phyloP scores from a whole-genome alignment of 2,329 filamentous ascomycete species.

The Tolypocladium endophyticum region DNA sequence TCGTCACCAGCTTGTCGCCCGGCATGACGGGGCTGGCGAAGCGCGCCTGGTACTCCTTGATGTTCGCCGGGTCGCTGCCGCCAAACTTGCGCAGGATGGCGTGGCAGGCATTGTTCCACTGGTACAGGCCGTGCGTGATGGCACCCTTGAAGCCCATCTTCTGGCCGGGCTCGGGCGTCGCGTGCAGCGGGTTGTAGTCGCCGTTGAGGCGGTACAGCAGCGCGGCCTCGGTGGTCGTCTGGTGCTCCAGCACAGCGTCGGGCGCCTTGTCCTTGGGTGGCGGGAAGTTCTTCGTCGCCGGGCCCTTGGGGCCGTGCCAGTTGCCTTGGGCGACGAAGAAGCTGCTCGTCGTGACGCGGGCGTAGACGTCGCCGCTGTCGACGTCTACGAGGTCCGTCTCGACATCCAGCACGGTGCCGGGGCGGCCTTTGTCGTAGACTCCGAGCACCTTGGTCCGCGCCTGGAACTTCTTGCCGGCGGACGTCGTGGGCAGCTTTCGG shows the following conservation, averaged over 20 bases:
- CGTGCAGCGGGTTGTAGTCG: conserved; percentile 90
- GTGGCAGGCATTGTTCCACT: conserved; percentile 72
- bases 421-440: conserved; percentile 83
- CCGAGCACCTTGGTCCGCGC: conserved; percentile 67
- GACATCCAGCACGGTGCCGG: conserved; percentile 71
- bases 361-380: conserved; percentile 58
- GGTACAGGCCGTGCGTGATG: conserved; percentile 84
- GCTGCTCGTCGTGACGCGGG: conserved; percentile 54
- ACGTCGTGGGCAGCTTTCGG: conserved; percentile 63
- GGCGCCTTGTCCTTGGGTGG: conserved; percentile 66
- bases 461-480: conserved; percentile 64
- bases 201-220: conserved; percentile 78
- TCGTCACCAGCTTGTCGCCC: conserved; percentile 69
- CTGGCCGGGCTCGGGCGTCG: conserved; percentile 70
- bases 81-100: conserved; percentile 64
- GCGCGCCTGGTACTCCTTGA: conserved; percentile 80
- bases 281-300: conserved; percentile 66
- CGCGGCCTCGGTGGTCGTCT: conserved; percentile 62
- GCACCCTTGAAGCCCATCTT: conserved; percentile 87
- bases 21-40: conserved; percentile 80
- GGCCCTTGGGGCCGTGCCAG: conserved; percentile 88
- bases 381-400: conserved; percentile 68
- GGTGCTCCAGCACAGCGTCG: conserved; percentile 58
- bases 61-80: conserved; percentile 65
- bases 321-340: conserved; percentile 72